Conservation (phyloP, 441 rosid genomes). For the Viola pubescens region DNA sequence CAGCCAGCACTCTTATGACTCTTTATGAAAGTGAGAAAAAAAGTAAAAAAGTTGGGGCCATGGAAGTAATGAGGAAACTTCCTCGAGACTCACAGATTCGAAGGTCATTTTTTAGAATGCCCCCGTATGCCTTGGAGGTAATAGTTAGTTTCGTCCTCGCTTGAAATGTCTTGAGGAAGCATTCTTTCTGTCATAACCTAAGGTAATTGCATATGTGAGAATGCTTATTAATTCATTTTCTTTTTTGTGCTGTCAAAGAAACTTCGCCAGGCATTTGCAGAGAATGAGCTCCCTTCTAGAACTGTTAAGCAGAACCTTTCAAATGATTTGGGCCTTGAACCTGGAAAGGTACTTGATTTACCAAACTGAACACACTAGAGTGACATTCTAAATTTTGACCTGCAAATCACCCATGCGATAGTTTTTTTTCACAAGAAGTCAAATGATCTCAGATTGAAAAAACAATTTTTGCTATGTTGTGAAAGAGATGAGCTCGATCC, state of each 20-base stretch:
- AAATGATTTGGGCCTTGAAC: conserved; percentile 68
- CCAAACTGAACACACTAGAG: neutral
- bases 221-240: conserved; percentile 15
- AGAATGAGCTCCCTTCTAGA: conserved; percentile 92
- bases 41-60: conserved; percentile 21
- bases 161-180: conserved; percentile 5
- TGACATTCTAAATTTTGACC: neutral
- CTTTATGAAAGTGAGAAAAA: conserved; percentile 50
- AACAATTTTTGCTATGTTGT: too few relatives aligned
- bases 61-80: conserved; percentile 29
- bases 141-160: neutral
- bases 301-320: conserved; percentile 66
- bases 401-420: neutral
- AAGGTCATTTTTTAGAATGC: conserved; percentile 63
- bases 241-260: conserved; percentile 45
- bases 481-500: too few relatives aligned
- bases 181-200: conserved; percentile 4
- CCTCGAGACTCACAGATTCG: conserved; percentile 37
- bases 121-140: conserved; percentile 80
- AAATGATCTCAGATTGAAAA: too few relatives aligned
- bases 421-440: neutral
- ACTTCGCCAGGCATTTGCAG: conserved; percentile 84
- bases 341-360: conserved; percentile 54
- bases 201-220: neutral
- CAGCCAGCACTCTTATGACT: conserved; percentile 60